Base-by-base conservation (phyloP, 768 basidiomycete species). In the Podaxis sp. region DNA sequence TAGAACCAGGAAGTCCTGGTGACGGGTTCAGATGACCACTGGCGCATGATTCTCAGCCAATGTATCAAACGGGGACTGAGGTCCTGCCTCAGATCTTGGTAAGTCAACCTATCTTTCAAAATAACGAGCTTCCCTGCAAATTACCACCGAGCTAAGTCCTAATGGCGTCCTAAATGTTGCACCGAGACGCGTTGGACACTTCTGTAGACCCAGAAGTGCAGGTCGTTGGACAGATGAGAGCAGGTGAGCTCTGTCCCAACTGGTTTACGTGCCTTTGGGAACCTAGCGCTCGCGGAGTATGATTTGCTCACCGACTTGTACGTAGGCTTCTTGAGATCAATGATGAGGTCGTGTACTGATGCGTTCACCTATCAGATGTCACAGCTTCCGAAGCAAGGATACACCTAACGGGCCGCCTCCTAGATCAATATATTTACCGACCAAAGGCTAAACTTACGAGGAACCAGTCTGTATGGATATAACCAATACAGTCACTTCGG, bases 1-100 rank as follows among this genome's bases (percentile, higher is more conserved):
- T 19, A 33, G 57, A 51, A 59, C 47, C 49, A 36, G 37, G 58
- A 41, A 38, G 58, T 36, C 24, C 59, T 24, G 37, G 33, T 60
- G 59, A 53, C 15, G 50, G 6, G 40, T 33, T 53, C 59, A 60
- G 51, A 60, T 60, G 59, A 53, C 38, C 59, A 53, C 33, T 15
- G 29, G 38, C 9, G 22, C 27, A 19, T 52, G 47, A 53, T 53
- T 49, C 22, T 51, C 49, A 33, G 33, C 8, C 8, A 33, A 59
- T 38, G 12, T n/a, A 54, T 33, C 43, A 9, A 12, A 25, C 29
- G 51, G 38, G 38, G 24, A 60, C 59, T 60, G 59, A 60, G 59
- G 13, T 41, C 4, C 1, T 17, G 15, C 12, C 59, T 60, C 59
- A 53, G 50, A 15, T 37, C 47, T 57, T 57, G 41, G 51, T 52